Evolutionary conservation across 2,329 filamentous ascomycete species (phyloP).

Genomic region (Sarocladium strictum): DNA sequence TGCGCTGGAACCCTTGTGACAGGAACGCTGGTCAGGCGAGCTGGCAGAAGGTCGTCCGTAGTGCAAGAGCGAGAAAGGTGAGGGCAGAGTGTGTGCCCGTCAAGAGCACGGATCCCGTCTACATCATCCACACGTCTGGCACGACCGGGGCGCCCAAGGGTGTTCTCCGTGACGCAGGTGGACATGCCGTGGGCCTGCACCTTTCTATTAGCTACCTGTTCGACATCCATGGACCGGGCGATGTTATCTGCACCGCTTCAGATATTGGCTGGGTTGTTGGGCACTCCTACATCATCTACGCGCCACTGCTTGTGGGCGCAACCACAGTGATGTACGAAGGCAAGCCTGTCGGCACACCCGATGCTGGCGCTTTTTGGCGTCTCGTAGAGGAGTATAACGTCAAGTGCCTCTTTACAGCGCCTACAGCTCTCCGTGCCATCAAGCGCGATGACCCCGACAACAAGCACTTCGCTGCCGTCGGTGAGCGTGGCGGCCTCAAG

Average conservation of each 20-base stretch:
- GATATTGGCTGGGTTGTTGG: conserved; percentile 79
- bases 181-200: conserved; percentile 79
- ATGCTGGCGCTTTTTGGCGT: conserved; percentile 84
- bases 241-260: conserved; percentile 67
- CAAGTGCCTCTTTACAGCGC: conserved; percentile 79
- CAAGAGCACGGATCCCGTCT: conserved; percentile 71
- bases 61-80: conserved; percentile 59
- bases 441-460: conserved; percentile 79
- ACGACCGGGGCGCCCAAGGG: conserved; percentile 82
- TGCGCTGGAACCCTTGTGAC: conserved; percentile 66
- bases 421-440: conserved; percentile 81
- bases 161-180: conserved; percentile 74
- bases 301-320: conserved; percentile 76
- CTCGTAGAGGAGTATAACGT: conserved; percentile 81
- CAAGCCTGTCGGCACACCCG: conserved; percentile 86
- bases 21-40: conserved; percentile 64
- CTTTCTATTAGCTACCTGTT: conserved; percentile 80
- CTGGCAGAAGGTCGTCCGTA: conserved; percentile 73
- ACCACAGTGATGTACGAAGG: conserved; percentile 87
- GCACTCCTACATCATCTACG: conserved; percentile 82
- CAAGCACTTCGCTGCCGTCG: conserved; percentile 54
- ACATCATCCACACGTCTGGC: conserved; percentile 84
- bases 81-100: conserved; percentile 73
- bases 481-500: conserved; percentile 63
- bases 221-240: conserved; percentile 73